Conservation (phyloP, 140 eudicot genomes). For the Cichorium intybus region DNA sequence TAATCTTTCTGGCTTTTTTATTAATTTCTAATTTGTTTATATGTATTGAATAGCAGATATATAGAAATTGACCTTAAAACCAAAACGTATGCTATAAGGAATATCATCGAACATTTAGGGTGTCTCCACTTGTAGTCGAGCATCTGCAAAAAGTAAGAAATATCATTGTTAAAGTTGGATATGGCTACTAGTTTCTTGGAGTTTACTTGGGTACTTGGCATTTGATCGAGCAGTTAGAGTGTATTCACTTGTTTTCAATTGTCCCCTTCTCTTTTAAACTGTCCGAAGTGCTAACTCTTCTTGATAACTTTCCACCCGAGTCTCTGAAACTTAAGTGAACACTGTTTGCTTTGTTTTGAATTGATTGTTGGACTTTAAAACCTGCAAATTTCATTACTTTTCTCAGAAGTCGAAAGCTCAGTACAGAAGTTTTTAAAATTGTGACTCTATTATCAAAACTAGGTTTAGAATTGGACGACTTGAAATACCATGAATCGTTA, state of each 20-base stretch:
- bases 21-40: too few relatives aligned
- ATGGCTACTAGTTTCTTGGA: too few relatives aligned
- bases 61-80: too few relatives aligned
- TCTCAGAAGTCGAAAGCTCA: slow-evolving; percentile 21
- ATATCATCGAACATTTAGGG: too few relatives aligned
- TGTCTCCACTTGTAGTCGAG: too few relatives aligned
- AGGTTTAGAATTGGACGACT: slow-evolving; percentile 21
- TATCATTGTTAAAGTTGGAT: too few relatives aligned
- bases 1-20: too few relatives aligned
- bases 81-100: too few relatives aligned
- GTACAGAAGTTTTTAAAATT: slow-evolving; percentile 15
- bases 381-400: slow-evolving; percentile 27
- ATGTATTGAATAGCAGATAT: too few relatives aligned
- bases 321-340: slow-evolving; percentile 29
- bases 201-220: slow-evolving; percentile 62
- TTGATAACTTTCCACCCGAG: slow-evolving; percentile 27
- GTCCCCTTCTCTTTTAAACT: slow-evolving; percentile 32
- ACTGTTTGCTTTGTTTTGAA: slow-evolving; percentile 24
- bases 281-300: slow-evolving; percentile 27
- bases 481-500: too few relatives aligned
- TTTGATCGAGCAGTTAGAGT: slow-evolving; percentile 4
- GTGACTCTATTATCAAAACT: slow-evolving; percentile 15
- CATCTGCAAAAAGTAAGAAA: too few relatives aligned
- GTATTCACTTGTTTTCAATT: slow-evolving; percentile 36
- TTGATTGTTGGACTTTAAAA: slow-evolving; percentile 25